phyloP scores from a whole-genome alignment of 768 basidiomycete species.

The Lactifluus hygrophoroides region DNA sequence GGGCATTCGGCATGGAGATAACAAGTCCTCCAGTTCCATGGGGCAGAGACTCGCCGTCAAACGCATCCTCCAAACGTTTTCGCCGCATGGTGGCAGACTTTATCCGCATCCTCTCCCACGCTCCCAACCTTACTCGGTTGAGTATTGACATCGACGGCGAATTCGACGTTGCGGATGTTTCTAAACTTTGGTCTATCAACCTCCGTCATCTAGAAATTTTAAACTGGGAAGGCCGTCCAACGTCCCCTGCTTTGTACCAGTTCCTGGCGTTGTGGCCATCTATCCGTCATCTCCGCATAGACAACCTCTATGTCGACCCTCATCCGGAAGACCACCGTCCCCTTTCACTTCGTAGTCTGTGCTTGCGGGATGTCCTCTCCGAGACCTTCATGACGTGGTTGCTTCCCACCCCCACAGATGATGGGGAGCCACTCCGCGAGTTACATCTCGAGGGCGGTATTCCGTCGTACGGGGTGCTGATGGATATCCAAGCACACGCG shows the following conservation, averaged over 20 bases:
- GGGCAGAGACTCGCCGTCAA: background rate
- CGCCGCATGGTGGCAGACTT: constrained; percentile 4
- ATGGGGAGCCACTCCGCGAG: constrained; percentile 10
- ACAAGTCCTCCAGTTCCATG: constrained; percentile 3
- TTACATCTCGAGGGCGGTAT: constrained; percentile 5
- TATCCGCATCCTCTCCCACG: constrained; percentile 4
- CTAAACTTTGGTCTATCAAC: constrained; percentile 2
- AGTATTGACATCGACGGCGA: constrained; percentile 15
- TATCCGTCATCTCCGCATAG: constrained; percentile 13
- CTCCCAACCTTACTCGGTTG: constrained; percentile 10
- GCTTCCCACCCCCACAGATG: background rate
- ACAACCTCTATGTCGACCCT: constrained; percentile 3
- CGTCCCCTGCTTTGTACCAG: constrained; percentile 6
- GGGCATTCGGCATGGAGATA: constrained; percentile 14
- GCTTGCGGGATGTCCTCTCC: constrained; percentile 1
- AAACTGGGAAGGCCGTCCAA: constrained; percentile 17
- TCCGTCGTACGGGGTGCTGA: background rate
- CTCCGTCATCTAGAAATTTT: constrained; percentile 8
- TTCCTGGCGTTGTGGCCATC: constrained; percentile 11
- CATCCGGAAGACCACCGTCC: constrained; percentile 6
- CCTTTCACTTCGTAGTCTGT: constrained; percentile 1
- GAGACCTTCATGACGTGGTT: constrained; percentile 11
- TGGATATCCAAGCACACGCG: background rate
- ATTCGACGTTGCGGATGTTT: background rate
- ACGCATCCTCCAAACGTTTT: background rate